Evolutionary conservation across 257 asterid species (phyloP).

Genomic region (Eucommia ulmoides): DNA sequence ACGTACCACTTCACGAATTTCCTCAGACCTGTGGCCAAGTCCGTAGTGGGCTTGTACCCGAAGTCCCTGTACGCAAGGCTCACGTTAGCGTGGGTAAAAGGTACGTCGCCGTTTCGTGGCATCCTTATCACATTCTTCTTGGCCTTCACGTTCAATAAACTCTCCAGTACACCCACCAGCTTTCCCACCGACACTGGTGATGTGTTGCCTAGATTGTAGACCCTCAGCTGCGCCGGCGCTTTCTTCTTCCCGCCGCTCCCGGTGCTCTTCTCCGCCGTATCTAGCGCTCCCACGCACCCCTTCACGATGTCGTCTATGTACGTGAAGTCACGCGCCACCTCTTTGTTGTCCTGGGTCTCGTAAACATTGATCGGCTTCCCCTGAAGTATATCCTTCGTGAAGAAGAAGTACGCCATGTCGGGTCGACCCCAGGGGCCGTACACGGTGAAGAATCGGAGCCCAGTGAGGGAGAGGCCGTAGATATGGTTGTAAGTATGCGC

Average conservation of each 20-base stretch:
- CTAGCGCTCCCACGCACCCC: background rate
- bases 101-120: conserved; percentile 3
- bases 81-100: background rate
- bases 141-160: background rate
- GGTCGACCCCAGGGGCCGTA: conserved; percentile 4
- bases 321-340: conserved; percentile 5
- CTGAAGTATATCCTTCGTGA: conserved; percentile 1
- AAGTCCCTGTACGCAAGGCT: conserved; percentile 1
- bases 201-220: background rate
- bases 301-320: conserved; percentile 1
- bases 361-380: background rate
- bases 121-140: background rate
- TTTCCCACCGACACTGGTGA: conserved; percentile 4
- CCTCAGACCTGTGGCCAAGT: background rate
- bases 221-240: conserved; percentile 1
- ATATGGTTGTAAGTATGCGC: conserved; percentile 1
- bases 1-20: conserved; percentile 1
- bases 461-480: background rate
- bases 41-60: conserved; percentile 1
- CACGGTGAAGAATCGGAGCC: background rate
- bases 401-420: conserved; percentile 2
- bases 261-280: conserved; percentile 4
- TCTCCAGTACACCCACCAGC: background rate
- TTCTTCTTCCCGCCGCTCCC: background rate
- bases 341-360: background rate